These are phyloP conservation scores for Apiotrichum montevideense DNA, from an alignment of 1,284 basidiomycete species.

Conservation along the genomic window DNA sequence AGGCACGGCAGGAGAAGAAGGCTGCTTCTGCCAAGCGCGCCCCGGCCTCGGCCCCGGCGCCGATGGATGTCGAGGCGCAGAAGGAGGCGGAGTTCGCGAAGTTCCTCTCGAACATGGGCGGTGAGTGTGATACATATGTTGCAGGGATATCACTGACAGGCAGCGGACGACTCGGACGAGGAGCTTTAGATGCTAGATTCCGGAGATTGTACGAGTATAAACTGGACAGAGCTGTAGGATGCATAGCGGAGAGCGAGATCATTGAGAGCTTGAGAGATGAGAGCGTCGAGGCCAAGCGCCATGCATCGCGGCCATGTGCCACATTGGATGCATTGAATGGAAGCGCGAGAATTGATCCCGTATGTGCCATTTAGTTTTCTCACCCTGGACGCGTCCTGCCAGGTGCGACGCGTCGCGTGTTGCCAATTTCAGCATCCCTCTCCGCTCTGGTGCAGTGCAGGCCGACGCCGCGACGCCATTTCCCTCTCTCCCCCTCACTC, in stretches of 20 bases:
- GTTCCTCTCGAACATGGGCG: constrained; percentile 43
- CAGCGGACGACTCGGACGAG: constrained; percentile 5
- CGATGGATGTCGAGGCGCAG: constrained; percentile 26
- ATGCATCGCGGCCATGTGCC: too few species aligned
- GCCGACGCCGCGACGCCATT: too few species aligned
- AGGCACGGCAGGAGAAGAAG: constrained; percentile 9
- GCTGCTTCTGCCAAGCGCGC: constrained; percentile 5
- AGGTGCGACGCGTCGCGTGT: not conserved
- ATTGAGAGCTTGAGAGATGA: not conserved
- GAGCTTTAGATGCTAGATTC: constrained; percentile 4
- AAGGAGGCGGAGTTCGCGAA: constrained; percentile 46
- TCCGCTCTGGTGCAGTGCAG: not conserved
- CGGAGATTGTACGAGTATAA: not conserved
- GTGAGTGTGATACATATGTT: constrained; percentile 16
- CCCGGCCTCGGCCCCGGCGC: not conserved
- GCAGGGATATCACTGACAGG: not conserved
- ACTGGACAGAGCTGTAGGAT: not conserved
- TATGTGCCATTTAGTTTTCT: not conserved
- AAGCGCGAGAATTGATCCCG: not conserved
- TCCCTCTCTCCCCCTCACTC: too few species aligned
- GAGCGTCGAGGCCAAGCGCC: too few species aligned
- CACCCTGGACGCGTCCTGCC: constrained; percentile 1
- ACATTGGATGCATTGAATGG: too few species aligned
- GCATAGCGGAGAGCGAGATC: not conserved
- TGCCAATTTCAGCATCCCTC: not conserved